These are phyloP conservation scores for Conidiobolus incongruus DNA, from an alignment of 371 early-diverging fungal genomes.

Conservation along the genomic window DNA sequence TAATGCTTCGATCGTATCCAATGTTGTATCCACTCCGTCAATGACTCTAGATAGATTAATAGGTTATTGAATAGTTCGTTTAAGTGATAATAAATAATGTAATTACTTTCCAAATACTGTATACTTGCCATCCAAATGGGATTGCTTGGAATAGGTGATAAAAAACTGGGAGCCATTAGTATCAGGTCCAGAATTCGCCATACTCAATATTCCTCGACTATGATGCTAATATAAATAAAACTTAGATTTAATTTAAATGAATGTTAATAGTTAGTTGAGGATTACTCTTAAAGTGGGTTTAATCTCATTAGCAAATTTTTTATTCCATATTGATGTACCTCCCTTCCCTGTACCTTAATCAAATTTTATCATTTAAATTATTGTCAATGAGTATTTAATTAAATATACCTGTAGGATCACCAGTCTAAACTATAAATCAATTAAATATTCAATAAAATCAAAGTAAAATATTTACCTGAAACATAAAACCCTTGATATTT, in stretches of 20 bases:
- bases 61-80: no score
- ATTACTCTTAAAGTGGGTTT: conserved; percentile 3
- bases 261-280: no score
- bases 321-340: background rate
- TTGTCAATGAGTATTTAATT: no score
- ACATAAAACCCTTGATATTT: conserved; percentile 77
- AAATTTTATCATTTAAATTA: no score
- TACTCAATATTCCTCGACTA: conserved; percentile 60
- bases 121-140: conserved; percentile 76
- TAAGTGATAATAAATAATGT: no score
- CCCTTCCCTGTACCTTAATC: background rate
- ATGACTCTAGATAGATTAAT: no score
- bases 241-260: no score
- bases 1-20: conserved; percentile 68
- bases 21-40: conserved; percentile 63
- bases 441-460: no score
- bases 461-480: conserved; percentile 51
- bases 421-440: conserved; percentile 2
- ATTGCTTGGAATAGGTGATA: conserved; percentile 62
- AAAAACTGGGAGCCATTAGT: conserved; percentile 86
- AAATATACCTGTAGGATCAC: conserved; percentile 7
- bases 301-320: background rate
- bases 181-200: conserved; percentile 91
- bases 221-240: background rate
- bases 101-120: conserved; percentile 90